A percentile compares a stretch with the other conserved stretches of the same genome.
Conservation (phyloP, 1,284 basidiomycete genomes). For the Rhodotorula sp. region DNA sequence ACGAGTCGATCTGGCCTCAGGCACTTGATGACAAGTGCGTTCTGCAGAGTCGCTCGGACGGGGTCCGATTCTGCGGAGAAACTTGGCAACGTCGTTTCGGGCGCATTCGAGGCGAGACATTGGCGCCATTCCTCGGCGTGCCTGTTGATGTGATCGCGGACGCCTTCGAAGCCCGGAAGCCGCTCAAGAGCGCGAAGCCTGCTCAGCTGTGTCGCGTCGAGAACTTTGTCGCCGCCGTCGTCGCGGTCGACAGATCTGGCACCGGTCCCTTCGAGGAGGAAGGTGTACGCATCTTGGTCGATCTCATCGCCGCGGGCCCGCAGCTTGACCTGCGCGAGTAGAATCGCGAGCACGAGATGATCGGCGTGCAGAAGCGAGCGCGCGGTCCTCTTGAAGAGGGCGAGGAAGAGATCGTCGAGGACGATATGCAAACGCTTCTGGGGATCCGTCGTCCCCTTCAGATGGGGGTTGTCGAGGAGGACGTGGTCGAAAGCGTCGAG, state of each 20-base stretch:
- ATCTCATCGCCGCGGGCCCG: constrained; percentile 65
- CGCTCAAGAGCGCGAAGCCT: constrained; percentile 52
- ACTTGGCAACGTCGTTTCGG: constrained; percentile 65
- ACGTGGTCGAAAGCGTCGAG: constrained; percentile 97
- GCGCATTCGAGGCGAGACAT: constrained; percentile 68
- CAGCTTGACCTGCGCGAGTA: constrained; percentile 81
- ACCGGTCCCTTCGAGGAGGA: constrained; percentile 73
- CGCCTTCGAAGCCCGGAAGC: constrained; percentile 67
- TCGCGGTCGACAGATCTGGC: background rate
- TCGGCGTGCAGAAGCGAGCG: constrained; percentile 88
- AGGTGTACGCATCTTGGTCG: constrained; percentile 80
- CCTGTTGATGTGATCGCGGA: constrained; percentile 65
- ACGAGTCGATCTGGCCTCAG: constrained; percentile 83
- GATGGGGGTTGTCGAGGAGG: constrained; percentile 84
- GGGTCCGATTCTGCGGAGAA: constrained; percentile 44
- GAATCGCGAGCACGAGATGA: constrained; percentile 83
- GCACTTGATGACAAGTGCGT: constrained; percentile 78
- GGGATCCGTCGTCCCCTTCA: constrained; percentile 73
- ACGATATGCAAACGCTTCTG: constrained; percentile 74
- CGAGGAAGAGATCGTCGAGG: constrained; percentile 85
- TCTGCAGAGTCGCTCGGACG: constrained; percentile 68
- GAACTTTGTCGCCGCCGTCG: constrained; percentile 6
- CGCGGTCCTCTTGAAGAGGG: constrained; percentile 85
- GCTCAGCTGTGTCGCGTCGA: constrained; percentile 61
- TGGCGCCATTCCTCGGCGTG: constrained; percentile 69